Percentiles rank a stretch among this genome's conserved stretches.
These are phyloP conservation scores for Penicillium sclerotigenum DNA, from an alignment of 2,329 filamentous ascomycete genomes.

Conservation along the genomic window DNA sequence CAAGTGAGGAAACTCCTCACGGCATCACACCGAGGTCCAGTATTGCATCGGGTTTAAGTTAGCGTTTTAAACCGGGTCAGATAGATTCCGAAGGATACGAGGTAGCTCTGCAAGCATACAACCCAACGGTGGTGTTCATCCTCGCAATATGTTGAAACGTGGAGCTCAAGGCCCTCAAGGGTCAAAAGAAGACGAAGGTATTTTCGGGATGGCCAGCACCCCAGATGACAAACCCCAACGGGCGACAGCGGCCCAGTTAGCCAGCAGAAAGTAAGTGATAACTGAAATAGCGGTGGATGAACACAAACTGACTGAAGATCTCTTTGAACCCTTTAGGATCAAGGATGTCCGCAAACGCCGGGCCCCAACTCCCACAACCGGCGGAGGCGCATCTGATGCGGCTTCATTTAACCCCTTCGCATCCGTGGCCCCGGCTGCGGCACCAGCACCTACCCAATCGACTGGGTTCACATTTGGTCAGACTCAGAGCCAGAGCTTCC, in stretches of 20 bases:
- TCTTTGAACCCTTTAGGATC: constrained; percentile 23
- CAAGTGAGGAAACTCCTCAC: constrained; percentile 4
- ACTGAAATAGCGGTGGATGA: not conserved
- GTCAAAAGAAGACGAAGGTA: constrained; percentile 31
- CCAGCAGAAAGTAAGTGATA: constrained; percentile 53
- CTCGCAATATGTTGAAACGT: constrained; percentile 40
- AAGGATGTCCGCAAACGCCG: constrained; percentile 26
- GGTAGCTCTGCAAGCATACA: not conserved
- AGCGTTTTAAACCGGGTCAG: not conserved
- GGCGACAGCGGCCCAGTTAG: constrained; percentile 55
- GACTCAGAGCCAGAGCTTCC: constrained; percentile 24
- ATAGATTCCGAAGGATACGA: not conserved
- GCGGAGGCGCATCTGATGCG: constrained; percentile 5
- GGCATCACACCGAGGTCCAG: not conserved
- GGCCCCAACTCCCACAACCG: constrained; percentile 16
- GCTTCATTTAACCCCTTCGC: constrained; percentile 7
- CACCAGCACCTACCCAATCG: constrained; percentile 13
- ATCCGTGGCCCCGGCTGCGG: constrained; percentile 12
- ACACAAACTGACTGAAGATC: constrained; percentile 4
- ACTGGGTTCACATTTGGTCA: constrained; percentile 21
- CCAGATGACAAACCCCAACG: constrained; percentile 47
- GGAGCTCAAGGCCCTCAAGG: constrained; percentile 36
- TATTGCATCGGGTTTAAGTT: not conserved
- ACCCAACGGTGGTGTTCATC: not conserved
- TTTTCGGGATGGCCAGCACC: constrained; percentile 37